Evolutionary conservation across 345 rosid genomes (phyloP).

Genomic region (Euphorbia peplus): DNA sequence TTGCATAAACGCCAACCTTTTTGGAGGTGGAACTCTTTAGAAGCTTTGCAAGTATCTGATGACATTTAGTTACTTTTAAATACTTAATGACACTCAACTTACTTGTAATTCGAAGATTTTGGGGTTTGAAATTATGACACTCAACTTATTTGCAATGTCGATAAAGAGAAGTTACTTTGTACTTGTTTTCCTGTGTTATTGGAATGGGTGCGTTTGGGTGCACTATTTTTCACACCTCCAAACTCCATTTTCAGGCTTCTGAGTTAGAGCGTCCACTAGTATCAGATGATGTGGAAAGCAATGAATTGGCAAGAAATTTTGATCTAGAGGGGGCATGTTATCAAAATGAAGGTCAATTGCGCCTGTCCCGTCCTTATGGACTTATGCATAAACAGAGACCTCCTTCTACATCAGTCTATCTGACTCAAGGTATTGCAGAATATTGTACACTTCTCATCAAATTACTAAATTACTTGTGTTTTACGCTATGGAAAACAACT

Average conservation of each 20-base stretch:
- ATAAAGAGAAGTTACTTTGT: neutral
- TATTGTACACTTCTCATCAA: conserved; percentile 5
- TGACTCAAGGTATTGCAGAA: conserved; percentile 37
- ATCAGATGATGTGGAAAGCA: conserved; percentile 47
- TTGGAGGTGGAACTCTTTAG: neutral
- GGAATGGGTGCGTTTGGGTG: neutral
- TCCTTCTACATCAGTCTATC: conserved; percentile 46
- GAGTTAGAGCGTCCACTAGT: conserved; percentile 79
- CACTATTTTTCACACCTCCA: conserved; percentile 13
- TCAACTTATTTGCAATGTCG: too few species aligned
- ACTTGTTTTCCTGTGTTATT: neutral
- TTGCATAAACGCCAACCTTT: neutral
- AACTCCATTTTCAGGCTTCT: conserved; percentile 37
- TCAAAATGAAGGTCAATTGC: conserved; percentile 59
- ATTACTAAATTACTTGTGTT: conserved; percentile 11
- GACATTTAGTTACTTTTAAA: neutral
- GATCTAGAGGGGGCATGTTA: conserved; percentile 68
- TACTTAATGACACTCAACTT: neutral
- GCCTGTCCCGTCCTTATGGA: conserved; percentile 46
- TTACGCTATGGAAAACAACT: neutral
- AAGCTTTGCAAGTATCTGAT: neutral
- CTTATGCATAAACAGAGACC: conserved; percentile 67
- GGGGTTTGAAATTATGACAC: too few species aligned
- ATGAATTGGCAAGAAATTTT: conserved; percentile 51
- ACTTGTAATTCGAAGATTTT: neutral